Percentiles rank a stretch among this genome's conserved stretches.
Evolutionary conservation across 2,329 filamentous ascomycete genomes (phyloP).

Genomic region (Colletotrichum brevisporum): DNA sequence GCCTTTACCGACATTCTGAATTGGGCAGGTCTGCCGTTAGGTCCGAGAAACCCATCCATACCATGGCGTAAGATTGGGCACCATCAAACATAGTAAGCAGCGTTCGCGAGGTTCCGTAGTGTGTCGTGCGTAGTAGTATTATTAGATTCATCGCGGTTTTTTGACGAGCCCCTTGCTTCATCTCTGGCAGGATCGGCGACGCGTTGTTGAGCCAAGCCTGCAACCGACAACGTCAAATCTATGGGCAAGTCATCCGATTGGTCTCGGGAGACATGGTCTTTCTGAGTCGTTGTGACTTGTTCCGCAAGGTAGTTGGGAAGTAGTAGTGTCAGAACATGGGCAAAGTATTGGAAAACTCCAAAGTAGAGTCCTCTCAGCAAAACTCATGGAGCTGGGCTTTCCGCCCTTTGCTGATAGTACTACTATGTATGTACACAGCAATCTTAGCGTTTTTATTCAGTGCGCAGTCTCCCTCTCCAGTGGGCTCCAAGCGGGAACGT

Average conservation of each 20-base stretch:
- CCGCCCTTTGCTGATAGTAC: too few relatives aligned
- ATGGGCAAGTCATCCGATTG: neutral
- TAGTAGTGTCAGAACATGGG: too few relatives aligned
- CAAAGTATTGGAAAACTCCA: too few relatives aligned
- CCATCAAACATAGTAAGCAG: neutral
- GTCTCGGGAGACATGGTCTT: neutral
- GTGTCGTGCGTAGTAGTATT: neutral
- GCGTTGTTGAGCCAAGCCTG: neutral
- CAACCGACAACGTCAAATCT: neutral
- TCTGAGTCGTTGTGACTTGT: too few relatives aligned
- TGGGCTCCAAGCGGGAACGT: too few relatives aligned
- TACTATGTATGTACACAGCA: too few relatives aligned
- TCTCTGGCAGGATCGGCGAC: neutral
- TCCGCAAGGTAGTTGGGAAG: too few relatives aligned
- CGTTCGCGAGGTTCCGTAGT: constrained; percentile 1
- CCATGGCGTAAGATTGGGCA: neutral
- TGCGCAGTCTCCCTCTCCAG: too few relatives aligned
- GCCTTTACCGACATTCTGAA: neutral
- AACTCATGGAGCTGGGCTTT: too few relatives aligned
- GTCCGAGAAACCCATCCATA: neutral
- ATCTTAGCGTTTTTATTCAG: too few relatives aligned
- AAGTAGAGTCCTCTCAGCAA: too few relatives aligned
- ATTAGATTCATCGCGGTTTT: neutral
- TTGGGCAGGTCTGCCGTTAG: constrained; percentile 1
- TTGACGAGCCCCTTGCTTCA: neutral